Percentiles rank a stretch among this genome's conserved stretches.
Evolutionary conservation across 73 alveolate genomes (phyloP).

Genomic region (Effrenium voratum): DNA sequence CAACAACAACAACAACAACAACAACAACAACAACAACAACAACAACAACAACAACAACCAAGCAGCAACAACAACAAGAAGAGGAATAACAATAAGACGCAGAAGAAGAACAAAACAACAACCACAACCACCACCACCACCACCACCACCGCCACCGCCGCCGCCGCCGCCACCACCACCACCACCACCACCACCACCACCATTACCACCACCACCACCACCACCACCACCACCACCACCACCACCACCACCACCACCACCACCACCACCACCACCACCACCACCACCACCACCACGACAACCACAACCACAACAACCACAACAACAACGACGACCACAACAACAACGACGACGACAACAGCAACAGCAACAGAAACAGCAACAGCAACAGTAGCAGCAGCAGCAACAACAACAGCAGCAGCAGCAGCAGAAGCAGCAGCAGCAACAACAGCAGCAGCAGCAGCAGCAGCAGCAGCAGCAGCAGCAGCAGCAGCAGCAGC

Average conservation of each 20-base stretch:
- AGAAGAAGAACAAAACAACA: not conserved
- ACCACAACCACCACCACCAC: not conserved
- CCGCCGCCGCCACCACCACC: not conserved
- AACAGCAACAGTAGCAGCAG: not conserved
- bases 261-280: not conserved
- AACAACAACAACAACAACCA: not conserved
- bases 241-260: not conserved
- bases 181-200: not conserved
- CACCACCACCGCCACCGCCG: not conserved
- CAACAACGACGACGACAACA: not conserved
- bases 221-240: not conserved
- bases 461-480: no score
- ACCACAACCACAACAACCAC: not conserved
- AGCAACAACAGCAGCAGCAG: no score
- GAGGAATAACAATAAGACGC: not conserved
- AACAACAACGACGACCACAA: not conserved
- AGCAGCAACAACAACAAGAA: not conserved
- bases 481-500: no score
- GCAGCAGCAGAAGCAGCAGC: no score
- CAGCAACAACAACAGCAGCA: not conserved
- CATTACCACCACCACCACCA: not conserved
- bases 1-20: no score
- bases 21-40: not conserved
- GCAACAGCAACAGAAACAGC: not conserved
- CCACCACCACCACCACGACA: not conserved